phyloP scores from a whole-genome alignment of 495 filamentous ascomycete species.

The Penicillium goetzii region DNA sequence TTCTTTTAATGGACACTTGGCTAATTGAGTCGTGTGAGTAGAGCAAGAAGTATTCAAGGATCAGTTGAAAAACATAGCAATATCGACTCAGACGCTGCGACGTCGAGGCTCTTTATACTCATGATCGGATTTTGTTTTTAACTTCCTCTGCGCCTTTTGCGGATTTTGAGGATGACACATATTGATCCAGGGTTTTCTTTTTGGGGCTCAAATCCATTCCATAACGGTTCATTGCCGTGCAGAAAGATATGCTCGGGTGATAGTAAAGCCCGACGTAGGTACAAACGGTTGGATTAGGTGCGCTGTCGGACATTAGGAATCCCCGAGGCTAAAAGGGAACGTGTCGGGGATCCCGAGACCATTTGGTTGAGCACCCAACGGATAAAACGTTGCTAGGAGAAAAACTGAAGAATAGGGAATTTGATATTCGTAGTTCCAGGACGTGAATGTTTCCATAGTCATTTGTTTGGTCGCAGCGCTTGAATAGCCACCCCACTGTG shows the following conservation, averaged over 20 bases:
- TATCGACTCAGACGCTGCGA: neutral
- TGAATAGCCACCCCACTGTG: neutral
- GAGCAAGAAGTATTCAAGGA: neutral
- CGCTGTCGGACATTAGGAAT: conserved; percentile 1
- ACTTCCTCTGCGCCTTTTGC: neutral
- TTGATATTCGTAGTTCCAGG: neutral
- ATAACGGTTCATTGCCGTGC: neutral
- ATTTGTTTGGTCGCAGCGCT: neutral
- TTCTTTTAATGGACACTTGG: neutral
- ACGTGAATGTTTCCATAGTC: neutral
- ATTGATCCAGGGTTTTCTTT: neutral
- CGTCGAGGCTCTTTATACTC: neutral
- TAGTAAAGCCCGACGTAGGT: neutral
- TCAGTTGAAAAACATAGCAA: neutral
- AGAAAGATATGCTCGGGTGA: neutral
- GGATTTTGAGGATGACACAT: conserved; percentile 1
- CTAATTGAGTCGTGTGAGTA: too few species aligned
- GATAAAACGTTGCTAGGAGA: neutral
- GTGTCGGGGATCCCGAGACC: neutral
- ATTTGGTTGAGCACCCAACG: neutral
- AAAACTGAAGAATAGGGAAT: neutral
- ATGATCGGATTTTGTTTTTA: neutral
- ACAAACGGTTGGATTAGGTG: neutral
- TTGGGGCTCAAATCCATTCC: neutral
- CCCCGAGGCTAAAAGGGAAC: neutral